Base-by-base conservation (phyloP, 495 filamentous ascomycete species). In the Penicillium fimorum region DNA sequence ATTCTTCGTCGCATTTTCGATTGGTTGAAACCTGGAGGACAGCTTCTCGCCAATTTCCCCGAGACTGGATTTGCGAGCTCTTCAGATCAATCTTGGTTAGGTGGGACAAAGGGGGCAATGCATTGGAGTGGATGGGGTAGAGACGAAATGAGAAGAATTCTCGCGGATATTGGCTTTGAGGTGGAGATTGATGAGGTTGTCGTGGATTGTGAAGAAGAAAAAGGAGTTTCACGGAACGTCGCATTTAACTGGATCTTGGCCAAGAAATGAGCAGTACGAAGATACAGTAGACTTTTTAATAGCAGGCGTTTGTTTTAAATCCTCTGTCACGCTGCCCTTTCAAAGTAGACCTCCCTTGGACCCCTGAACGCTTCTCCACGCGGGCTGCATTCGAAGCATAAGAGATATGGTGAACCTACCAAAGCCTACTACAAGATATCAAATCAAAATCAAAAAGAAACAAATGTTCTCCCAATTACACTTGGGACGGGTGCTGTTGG, bases 121-220 rank as follows among this genome's bases (percentile, higher is more conserved):
- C 71, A 68, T 66, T 80, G 77, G 75, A 75, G 71, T 64, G 62
- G 69, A 6, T 78, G 64, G 65, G 74, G 72, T 12, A 59, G 18
- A 32, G 53, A 68, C 30, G 53, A 68, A 61, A 71, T 43, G 24
- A 54, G 53, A 30, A 35, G 17, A 18, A 50, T 68, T 18, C 20
- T 70, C 3, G 9, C 0, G 27, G 60, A 62, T 1, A 33, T 62
- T 42, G 67, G 67, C 2, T 67, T 67, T 60, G 47, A 40, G 38
- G 35, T 67, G 15, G 40, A 48, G 25, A n/a, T 65, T 56, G 59
- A 64, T 41, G 64, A 65, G 55, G 62, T 64, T 42, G 46, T 49
- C 18, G 41, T 47, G n/a, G 66, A 69, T 60, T 12, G 18, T 7
- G 67, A 67, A 37, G 53, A 56, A 6, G 38, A 35, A 11, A 41